phyloP scores from a whole-genome alignment of 768 basidiomycete genomes.

The Boletus subcaerulescens region DNA sequence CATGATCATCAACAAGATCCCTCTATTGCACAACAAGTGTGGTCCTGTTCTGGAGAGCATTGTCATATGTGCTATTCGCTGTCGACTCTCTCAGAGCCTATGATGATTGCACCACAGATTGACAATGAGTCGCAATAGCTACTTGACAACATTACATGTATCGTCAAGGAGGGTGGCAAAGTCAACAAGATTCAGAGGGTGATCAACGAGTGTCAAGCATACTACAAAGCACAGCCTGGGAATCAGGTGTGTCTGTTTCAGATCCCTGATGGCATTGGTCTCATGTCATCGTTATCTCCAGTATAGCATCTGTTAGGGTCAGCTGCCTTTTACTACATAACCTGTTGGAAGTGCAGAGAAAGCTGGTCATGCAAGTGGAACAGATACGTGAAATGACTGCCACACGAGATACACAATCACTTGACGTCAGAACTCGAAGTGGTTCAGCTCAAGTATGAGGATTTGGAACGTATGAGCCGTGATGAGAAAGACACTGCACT shows the following conservation, averaged over 20 bases:
- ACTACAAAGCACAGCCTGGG: conserved; percentile 45
- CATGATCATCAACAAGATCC: too few species aligned
- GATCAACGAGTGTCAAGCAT: conserved; percentile 49
- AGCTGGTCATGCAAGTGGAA: conserved; percentile 35
- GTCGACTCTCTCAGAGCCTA: conserved; percentile 21
- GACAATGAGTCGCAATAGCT: conserved; percentile 50
- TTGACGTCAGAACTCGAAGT: too few species aligned
- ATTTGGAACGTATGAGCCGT: conserved; percentile 37
- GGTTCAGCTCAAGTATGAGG: conserved; percentile 41
- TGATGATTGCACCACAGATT: conserved; percentile 19
- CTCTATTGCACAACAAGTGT: too few species aligned
- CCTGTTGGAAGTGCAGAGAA: conserved; percentile 47
- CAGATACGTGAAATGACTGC: too few species aligned
- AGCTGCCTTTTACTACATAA: conserved; percentile 49
- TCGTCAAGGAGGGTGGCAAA: conserved; percentile 56
- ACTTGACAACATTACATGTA: conserved; percentile 50
- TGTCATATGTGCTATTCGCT: not conserved
- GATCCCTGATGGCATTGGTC: conserved; percentile 3
- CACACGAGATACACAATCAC: too few species aligned
- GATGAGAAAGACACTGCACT: conserved; percentile 53
- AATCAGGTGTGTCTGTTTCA: conserved; percentile 36
- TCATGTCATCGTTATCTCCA: conserved; percentile 21
- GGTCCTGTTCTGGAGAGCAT: too few species aligned
- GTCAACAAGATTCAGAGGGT: conserved; percentile 47
- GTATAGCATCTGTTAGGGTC: conserved; percentile 50